Conservation (phyloP, 2,329 filamentous ascomycete species). For the Diaporthe longicolla region DNA sequence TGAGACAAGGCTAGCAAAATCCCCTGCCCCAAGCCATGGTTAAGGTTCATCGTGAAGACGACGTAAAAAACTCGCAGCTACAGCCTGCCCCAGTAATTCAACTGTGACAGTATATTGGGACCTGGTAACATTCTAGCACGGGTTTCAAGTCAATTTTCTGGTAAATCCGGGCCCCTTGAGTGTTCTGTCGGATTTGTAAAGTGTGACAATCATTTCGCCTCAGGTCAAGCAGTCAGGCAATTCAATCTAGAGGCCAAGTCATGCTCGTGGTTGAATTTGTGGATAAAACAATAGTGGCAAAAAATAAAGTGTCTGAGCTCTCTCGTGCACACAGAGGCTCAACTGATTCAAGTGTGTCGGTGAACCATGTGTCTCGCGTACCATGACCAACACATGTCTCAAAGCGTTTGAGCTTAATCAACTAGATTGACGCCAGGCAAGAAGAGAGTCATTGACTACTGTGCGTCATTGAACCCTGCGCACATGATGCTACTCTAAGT, state of each 20-base stretch:
- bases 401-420: constrained; percentile 4
- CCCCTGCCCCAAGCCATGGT: neutral
- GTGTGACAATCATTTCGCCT: neutral
- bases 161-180: neutral
- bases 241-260: neutral
- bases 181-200: neutral
- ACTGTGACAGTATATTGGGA: no score
- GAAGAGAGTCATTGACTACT: constrained; percentile 18
- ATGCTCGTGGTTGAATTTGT: neutral
- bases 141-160: neutral
- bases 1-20: neutral
- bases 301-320: neutral
- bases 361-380: neutral
- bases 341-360: constrained; percentile 5
- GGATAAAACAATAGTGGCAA: no score
- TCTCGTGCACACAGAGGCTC: neutral
- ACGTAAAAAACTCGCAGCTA: no score
- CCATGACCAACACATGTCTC: neutral
- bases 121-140: neutral
- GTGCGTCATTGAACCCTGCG: constrained; percentile 8
- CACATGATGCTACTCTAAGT: neutral
- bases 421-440: neutral
- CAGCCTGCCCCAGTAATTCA: neutral
- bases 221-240: neutral
- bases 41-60: neutral